phyloP scores from a whole-genome alignment of 805 yeast species.

The Candida pini region DNA sequence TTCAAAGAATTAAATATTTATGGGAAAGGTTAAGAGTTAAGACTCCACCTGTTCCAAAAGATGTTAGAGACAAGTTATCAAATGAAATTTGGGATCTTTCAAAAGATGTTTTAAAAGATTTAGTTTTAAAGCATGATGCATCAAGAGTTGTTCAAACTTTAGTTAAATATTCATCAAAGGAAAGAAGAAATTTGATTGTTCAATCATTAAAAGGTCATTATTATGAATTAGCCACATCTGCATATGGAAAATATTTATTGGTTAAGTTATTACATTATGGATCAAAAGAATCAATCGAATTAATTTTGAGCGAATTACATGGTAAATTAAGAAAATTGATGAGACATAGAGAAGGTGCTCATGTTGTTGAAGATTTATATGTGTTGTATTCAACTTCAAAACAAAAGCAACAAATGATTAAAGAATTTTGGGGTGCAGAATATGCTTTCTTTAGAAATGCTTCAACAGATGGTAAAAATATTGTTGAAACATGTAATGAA shows the following conservation, averaged over 20 bases:
- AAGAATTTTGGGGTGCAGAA: constrained; percentile 96
- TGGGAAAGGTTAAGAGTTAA: constrained; percentile 93
- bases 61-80: constrained; percentile 68
- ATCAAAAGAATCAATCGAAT: constrained; percentile 67
- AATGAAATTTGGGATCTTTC: constrained; percentile 82
- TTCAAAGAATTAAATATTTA: constrained; percentile 73
- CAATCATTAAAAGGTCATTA: constrained; percentile 65
- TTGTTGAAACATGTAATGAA: constrained; percentile 61
- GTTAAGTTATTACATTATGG: constrained; percentile 92
- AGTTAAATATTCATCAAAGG: constrained; percentile 77
- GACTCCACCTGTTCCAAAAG: constrained; percentile 73
- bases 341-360: constrained; percentile 98
- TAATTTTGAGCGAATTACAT: constrained; percentile 77
- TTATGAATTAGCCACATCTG: constrained; percentile 80
- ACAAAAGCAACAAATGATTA: constrained; percentile 84
- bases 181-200: constrained; percentile 68
- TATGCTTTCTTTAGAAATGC: constrained; percentile 84
- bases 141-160: constrained; percentile 93
- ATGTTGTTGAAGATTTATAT: constrained; percentile 89
- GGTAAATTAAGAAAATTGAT: constrained; percentile 87
- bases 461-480: constrained; percentile 54
- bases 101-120: constrained; percentile 69
- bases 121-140: constrained; percentile 93
- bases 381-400: constrained; percentile 78
- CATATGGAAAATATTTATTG: constrained; percentile 89